phyloP scores from a whole-genome alignment of 2,329 filamentous ascomycete species.

The Claviceps humidiphila region DNA sequence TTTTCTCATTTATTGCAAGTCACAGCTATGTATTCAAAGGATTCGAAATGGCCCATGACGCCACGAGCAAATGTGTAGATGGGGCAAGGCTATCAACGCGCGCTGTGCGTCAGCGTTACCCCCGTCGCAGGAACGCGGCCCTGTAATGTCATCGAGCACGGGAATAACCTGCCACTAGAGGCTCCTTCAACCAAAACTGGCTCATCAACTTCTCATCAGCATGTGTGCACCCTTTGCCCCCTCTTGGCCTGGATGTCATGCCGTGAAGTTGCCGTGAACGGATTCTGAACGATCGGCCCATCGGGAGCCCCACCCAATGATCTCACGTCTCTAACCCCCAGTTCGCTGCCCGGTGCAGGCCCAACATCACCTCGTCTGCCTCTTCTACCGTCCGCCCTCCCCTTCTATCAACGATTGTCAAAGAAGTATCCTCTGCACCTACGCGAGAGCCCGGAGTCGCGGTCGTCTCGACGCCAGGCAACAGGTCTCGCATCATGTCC shows the following conservation, averaged over 20 bases:
- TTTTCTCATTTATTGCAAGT: too few species aligned
- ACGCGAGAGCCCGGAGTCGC: neutral
- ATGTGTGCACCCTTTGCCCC: neutral
- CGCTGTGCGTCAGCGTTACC: too few species aligned
- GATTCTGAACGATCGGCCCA: neutral
- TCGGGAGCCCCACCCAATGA: neutral
- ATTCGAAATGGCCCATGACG: too few species aligned
- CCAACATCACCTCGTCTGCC: conserved; percentile 1
- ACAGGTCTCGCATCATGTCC: conserved; percentile 41
- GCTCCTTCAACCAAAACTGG: too few species aligned
- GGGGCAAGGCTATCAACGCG: too few species aligned
- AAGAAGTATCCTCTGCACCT: neutral
- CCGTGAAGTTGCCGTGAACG: neutral
- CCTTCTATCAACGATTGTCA: conserved; percentile 2
- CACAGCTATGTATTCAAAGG: too few species aligned
- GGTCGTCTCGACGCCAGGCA: neutral
- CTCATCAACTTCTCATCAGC: too few species aligned
- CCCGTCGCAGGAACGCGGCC: too few species aligned
- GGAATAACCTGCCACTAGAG: too few species aligned
- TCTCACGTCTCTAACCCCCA: conserved; percentile 1
- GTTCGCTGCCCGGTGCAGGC: neutral
- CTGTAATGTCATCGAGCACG: too few species aligned
- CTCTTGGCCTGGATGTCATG: neutral
- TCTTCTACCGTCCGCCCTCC: neutral
- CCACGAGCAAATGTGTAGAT: too few species aligned